phyloP scores from a whole-genome alignment of 805 yeast species.

The Starmerella sp. region DNA sequence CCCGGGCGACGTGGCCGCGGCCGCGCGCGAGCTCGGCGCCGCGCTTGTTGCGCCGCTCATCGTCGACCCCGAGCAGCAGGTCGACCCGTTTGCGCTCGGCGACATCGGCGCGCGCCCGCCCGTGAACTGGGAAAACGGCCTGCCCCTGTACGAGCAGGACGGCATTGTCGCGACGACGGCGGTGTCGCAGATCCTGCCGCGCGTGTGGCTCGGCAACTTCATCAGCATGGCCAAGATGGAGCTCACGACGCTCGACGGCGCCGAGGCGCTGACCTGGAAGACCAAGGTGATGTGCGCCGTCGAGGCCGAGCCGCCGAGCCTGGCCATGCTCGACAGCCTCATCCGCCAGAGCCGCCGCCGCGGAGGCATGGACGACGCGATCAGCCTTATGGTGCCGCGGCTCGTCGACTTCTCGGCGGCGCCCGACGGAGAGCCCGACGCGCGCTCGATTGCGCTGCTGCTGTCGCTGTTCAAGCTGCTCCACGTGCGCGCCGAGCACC shows the following conservation, averaged over 20 bases:
- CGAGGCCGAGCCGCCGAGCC: background rate
- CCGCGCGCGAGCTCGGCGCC: conserved; percentile 17
- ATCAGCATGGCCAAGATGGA: conserved; percentile 26
- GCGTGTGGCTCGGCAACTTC: conserved; percentile 75
- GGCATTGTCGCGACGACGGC: conserved; percentile 22
- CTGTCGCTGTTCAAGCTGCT: background rate
- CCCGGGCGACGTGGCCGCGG: background rate
- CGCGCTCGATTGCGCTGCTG: background rate
- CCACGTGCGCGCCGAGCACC: background rate
- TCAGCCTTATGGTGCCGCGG: background rate
- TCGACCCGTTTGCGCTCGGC: conserved; percentile 12
- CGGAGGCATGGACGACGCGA: background rate
- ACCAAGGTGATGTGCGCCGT: background rate
- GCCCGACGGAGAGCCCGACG: background rate
- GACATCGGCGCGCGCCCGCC: conserved; percentile 12
- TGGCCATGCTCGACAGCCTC: background rate
- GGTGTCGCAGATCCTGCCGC: conserved; percentile 13
- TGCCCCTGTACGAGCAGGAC: background rate
- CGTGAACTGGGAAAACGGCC: background rate
- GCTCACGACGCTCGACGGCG: background rate
- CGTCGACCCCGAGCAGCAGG: background rate
- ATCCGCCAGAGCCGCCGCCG: background rate
- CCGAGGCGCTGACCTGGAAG: background rate
- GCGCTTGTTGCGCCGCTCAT: background rate
- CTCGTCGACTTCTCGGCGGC: background rate